Base-by-base conservation (phyloP, 2,329 filamentous ascomycete genomes). In the Fusarium musae region DNA sequence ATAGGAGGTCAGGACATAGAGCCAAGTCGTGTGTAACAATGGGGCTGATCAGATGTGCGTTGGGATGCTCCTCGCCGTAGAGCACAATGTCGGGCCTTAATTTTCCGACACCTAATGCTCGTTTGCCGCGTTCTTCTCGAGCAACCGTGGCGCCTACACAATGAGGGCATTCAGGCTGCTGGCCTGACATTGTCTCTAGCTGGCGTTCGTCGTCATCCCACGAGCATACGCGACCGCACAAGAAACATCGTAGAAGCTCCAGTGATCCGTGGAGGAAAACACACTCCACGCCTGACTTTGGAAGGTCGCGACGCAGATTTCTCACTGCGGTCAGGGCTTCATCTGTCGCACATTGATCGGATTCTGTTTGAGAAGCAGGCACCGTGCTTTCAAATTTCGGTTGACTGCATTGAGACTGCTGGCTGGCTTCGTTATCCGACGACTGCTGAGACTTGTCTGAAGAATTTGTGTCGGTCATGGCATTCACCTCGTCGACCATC, bases 191-290 rank as follows among this genome's bases (percentile, higher is more conserved):
- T 5, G 89, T 91, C 64, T 89, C 86, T 3, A 84, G 78, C 57
- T 90, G 87, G 42, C 88, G 85, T 6, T 84, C 84, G 5, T 84
- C 84, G 28, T 89, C 86, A 59, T 91, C 89, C 90, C 90, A 92
- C 4, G 87, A 85, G 44, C 86, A 87, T 9, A 88, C 84, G 44
- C 86, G 86, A 2, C 86, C 86, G 67, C 90, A 92, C 2, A 89
- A 84, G 63, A 90, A 90, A 77, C 92, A 94, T 39, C 92, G 85
- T 6, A 94, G 84, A 37, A 85, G 83, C 59, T 89, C 86, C 9
- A 94, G 82, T n/a, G 91, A 92, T 11, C 92, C 92, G 77, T 93
- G 92, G 2, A 94, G 84, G 62, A 90, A 92, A n/a, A 94, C 92
- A 60, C 90, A 91, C 75, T 90, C 89, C 3, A 90, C 89, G 1